Conservation (phyloP, 139 green algal species). For the Tetradesmus lagerheimii region DNA sequence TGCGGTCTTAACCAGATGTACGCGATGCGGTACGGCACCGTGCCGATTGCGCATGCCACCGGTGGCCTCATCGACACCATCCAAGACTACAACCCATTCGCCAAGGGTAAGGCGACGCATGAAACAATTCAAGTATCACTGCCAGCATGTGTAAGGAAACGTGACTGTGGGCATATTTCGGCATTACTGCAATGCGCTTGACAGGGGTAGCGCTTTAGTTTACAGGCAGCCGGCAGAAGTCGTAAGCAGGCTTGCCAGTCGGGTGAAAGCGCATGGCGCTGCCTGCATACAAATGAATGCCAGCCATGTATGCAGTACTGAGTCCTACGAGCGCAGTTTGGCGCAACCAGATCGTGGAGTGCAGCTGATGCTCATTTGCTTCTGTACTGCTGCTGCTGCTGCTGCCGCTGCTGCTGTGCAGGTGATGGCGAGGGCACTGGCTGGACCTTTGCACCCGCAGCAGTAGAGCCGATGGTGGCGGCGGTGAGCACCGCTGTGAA, state of each 20-base stretch:
- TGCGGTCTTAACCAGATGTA: slow-evolving; percentile 91
- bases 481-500: slow-evolving; percentile 67
- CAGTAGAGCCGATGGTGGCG: slow-evolving; percentile 61
- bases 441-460: slow-evolving; percentile 78
- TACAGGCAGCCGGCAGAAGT: too few relatives aligned
- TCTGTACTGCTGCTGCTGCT: not conserved
- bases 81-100: slow-evolving; percentile 81
- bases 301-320: too few relatives aligned
- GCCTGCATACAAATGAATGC: too few relatives aligned
- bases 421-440: slow-evolving; percentile 67
- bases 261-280: too few relatives aligned
- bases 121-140: too few relatives aligned
- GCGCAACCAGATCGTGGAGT: not conserved
- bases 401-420: not conserved
- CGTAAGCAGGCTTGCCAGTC: too few relatives aligned
- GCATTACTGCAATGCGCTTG: too few relatives aligned
- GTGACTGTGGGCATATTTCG: not conserved
- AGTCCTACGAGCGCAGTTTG: not conserved
- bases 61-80: slow-evolving; percentile 91
- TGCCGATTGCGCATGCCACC: slow-evolving; percentile 88
- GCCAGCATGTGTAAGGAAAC: not conserved
- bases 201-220: too few relatives aligned
- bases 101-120: slow-evolving; percentile 35
- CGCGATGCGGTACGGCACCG: slow-evolving; percentile 83
- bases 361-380: too few relatives aligned